Evolutionary conservation across 2,329 filamentous ascomycete genomes (phyloP).

Genomic region (Penicillium sp.): DNA sequence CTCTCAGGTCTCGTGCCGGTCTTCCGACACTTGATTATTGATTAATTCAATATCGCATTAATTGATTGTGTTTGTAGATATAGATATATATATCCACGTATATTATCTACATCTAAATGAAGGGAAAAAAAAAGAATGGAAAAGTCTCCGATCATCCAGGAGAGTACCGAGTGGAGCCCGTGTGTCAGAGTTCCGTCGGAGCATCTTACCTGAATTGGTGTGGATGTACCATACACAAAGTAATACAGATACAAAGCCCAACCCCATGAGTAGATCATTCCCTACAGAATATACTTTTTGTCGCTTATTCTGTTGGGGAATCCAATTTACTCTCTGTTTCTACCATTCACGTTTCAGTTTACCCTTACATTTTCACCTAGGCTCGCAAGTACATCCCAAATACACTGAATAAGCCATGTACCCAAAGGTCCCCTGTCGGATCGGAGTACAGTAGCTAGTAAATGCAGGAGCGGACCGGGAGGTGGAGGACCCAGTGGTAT

Average conservation of each 20-base stretch:
- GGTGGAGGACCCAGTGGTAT: not conserved
- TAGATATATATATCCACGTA: too few species aligned
- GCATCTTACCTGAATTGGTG: not conserved
- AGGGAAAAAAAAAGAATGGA: not conserved
- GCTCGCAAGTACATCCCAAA: constrained; percentile 4
- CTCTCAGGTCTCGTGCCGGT: constrained; percentile 6
- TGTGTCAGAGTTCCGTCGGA: not conserved
- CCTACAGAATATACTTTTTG: not conserved
- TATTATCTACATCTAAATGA: too few species aligned
- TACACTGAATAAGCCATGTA: constrained; percentile 6
- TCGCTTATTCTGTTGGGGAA: too few species aligned
- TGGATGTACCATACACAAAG: not conserved
- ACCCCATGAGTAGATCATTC: not conserved
- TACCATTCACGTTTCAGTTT: too few species aligned
- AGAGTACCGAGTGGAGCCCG: not conserved
- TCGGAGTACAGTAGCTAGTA: constrained; percentile 7
- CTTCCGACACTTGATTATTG: not conserved
- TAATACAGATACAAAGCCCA: not conserved
- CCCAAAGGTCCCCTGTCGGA: constrained; percentile 4
- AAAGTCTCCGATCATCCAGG: not conserved
- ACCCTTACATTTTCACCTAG: too few species aligned
- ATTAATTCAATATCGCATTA: too few species aligned
- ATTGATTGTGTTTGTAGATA: not conserved
- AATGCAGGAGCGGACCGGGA: constrained; percentile 5
- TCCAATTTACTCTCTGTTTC: too few species aligned